These are phyloP conservation scores for Neurospora crassa DNA, from an alignment of 2,329 filamentous ascomycete genomes.

Conservation along the genomic window DNA sequence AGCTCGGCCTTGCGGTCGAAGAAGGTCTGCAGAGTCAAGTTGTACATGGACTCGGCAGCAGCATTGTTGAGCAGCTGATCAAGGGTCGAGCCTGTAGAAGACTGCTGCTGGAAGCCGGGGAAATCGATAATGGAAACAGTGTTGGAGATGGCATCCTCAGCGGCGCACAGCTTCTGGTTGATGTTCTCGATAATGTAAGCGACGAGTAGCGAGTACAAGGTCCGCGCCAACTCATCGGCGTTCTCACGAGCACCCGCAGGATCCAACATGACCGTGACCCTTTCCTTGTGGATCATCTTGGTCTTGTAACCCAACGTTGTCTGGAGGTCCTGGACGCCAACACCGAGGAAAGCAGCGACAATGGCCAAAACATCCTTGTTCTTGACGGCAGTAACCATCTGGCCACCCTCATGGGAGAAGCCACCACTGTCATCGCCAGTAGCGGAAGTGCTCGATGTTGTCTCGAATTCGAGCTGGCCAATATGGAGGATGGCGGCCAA, in stretches of 20 bases:
- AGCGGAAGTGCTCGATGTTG: slow-evolving; percentile 66
- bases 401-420: slow-evolving; percentile 89
- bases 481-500: slow-evolving; percentile 93
- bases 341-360: slow-evolving; percentile 88
- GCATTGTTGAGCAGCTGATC: slow-evolving; percentile 95
- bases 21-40: slow-evolving; percentile 88
- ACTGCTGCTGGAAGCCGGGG: slow-evolving; percentile 81
- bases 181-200: slow-evolving; percentile 89
- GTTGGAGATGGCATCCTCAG: slow-evolving; percentile 82
- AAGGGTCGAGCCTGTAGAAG: slow-evolving; percentile 72
- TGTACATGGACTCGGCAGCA: slow-evolving; percentile 84
- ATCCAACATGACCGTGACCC: slow-evolving; percentile 98
- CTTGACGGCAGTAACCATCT: slow-evolving; percentile 76
- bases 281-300: slow-evolving; percentile 89
- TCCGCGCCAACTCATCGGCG: slow-evolving; percentile 87
- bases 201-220: slow-evolving; percentile 86
- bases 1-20: slow-evolving; percentile 91
- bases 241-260: slow-evolving; percentile 82
- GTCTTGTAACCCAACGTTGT: slow-evolving; percentile 89
- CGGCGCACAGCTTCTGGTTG: slow-evolving; percentile 80
- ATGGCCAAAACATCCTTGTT: slow-evolving; percentile 85
- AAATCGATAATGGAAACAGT: slow-evolving; percentile 95
- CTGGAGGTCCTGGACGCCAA: slow-evolving; percentile 73
- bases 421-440: slow-evolving; percentile 87
- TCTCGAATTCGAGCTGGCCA: slow-evolving; percentile 90